Conservation (phyloP, 257 asterid species). For the Solanum chmielewskii region DNA sequence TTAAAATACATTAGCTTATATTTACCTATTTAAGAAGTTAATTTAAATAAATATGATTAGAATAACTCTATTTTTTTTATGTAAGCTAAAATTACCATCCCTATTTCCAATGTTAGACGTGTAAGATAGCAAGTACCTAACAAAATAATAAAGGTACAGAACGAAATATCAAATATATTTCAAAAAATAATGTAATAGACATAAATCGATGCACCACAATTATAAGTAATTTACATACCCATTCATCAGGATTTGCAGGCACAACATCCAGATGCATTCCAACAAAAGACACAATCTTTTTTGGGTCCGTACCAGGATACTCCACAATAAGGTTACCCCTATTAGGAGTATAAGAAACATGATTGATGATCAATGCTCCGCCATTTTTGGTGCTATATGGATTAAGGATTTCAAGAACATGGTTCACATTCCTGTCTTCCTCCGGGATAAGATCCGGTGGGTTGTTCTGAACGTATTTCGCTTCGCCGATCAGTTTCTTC, state of each 20-base stretch:
- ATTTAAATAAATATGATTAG: no score
- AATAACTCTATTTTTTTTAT: no score
- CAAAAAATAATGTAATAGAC: neutral
- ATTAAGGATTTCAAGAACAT: constrained; percentile 58
- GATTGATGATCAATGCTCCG: constrained; percentile 73
- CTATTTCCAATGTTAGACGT: no score
- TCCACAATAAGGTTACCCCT: constrained; percentile 91
- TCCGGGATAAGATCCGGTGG: constrained; percentile 94
- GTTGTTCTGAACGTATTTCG: constrained; percentile 82
- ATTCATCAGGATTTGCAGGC: constrained; percentile 74
- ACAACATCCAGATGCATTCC: constrained; percentile 99
- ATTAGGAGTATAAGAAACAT: constrained; percentile 65
- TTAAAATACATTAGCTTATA: no score
- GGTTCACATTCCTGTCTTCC: constrained; percentile 80
- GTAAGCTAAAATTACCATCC: fast-evolving
- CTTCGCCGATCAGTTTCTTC: constrained; percentile 72
- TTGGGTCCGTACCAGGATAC: constrained; percentile 80
- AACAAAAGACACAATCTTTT: constrained; percentile 66
- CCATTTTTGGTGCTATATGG: constrained; percentile 68
- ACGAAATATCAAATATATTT: no score
- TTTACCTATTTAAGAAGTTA: no score
- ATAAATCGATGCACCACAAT: no score
- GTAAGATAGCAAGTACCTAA: no score
- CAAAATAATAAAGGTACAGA: no score
- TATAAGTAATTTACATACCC: constrained; percentile 32